These are phyloP conservation scores for Tolypocladium tundrense DNA, from an alignment of 2,329 filamentous ascomycete genomes.

Conservation along the genomic window DNA sequence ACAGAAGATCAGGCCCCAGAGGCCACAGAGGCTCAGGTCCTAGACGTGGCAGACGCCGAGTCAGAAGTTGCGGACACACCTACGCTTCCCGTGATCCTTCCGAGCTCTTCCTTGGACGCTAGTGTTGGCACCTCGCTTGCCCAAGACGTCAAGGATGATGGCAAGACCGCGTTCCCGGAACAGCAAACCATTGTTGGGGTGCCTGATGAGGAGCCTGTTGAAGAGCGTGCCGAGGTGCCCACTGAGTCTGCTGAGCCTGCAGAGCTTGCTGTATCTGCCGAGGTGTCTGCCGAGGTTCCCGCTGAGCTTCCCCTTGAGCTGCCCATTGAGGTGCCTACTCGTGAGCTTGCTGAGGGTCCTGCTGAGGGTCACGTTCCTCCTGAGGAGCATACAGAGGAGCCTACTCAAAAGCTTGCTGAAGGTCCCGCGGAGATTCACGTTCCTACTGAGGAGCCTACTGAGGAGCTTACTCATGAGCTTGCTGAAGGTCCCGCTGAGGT, in stretches of 20 bases:
- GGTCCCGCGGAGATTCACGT: not conserved
- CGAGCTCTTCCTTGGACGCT: not conserved
- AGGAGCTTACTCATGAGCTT: too few relatives aligned
- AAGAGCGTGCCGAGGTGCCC: not conserved
- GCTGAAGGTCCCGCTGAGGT: not conserved
- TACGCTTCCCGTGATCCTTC: not conserved
- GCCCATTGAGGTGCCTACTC: not conserved
- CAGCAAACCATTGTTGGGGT: not conserved
- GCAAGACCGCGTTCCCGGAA: not conserved
- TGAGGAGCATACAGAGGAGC: too few relatives aligned
- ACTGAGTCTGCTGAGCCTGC: not conserved
- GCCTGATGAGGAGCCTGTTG: not conserved
- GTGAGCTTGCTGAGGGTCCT: not conserved
- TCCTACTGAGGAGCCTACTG: not conserved
- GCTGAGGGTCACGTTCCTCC: not conserved
- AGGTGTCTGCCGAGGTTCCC: not conserved
- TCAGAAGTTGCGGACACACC: not conserved
- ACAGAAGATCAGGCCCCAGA: not conserved
- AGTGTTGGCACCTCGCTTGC: not conserved
- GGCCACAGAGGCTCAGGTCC: not conserved
- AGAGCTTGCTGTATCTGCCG: not conserved
- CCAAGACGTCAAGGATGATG: not conserved
- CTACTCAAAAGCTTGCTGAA: not conserved
- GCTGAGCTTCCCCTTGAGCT: too few relatives aligned
- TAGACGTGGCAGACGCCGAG: not conserved